Evolutionary conservation across 148 eudicot species (phyloP).

Genomic region (Agrostemma githago): DNA sequence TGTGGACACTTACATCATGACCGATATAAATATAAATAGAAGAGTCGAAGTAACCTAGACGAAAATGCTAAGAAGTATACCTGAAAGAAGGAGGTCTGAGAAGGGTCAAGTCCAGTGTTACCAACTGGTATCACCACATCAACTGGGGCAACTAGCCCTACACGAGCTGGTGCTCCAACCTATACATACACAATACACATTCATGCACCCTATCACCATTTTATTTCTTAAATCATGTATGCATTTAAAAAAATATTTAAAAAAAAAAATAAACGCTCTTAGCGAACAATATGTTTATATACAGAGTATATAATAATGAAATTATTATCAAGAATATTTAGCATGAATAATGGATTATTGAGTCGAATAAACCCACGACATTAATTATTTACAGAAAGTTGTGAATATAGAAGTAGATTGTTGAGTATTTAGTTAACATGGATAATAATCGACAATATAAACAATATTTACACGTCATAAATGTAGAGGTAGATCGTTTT

Average conservation of each 20-base stretch:
- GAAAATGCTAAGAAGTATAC: slow-evolving; percentile 12
- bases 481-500: too few relatives aligned
- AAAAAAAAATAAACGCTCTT: not conserved
- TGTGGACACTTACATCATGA: not conserved
- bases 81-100: slow-evolving; percentile 62
- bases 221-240: not conserved
- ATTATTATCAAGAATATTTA: too few relatives aligned
- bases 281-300: not conserved
- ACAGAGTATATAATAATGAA: too few relatives aligned
- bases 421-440: too few relatives aligned
- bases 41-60: not conserved
- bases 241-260: not conserved
- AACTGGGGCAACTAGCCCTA: slow-evolving; percentile 53
- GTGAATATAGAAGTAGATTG: too few relatives aligned
- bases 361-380: not conserved
- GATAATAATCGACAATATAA: too few relatives aligned
- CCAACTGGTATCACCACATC: slow-evolving; percentile 64
- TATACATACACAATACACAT: not conserved
- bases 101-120: slow-evolving; percentile 56
- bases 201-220: not conserved
- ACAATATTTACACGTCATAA: too few relatives aligned
- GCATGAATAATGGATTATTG: too few relatives aligned
- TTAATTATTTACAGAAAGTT: too few relatives aligned
- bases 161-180: slow-evolving; percentile 71
- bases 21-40: not conserved